These are phyloP conservation scores for Penicillium sp. DNA, from an alignment of 2,329 filamentous ascomycete genomes.

Conservation along the genomic window DNA sequence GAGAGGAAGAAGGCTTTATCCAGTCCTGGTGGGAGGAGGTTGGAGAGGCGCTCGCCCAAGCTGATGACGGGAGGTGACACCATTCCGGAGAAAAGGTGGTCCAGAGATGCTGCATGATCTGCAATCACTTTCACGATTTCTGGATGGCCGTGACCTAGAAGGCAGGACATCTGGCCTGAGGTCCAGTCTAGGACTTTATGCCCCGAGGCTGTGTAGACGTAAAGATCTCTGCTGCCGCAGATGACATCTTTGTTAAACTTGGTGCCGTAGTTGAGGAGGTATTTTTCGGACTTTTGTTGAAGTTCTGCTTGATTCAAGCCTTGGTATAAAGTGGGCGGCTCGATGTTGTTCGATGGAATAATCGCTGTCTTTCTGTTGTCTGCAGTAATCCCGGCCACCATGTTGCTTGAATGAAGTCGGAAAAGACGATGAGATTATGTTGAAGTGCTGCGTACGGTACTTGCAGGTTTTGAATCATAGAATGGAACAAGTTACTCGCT, in stretches of 20 bases:
- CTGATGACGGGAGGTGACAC: conserved; percentile 56
- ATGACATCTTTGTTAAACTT: neutral
- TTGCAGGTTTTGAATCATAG: too few species aligned
- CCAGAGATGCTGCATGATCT: conserved; percentile 51
- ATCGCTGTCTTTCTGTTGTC: neutral
- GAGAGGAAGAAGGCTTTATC: conserved; percentile 59
- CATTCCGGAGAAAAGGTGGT: conserved; percentile 62
- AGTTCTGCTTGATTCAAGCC: neutral
- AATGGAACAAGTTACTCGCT: too few species aligned
- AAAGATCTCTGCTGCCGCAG: neutral
- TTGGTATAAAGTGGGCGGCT: neutral
- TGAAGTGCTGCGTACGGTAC: too few species aligned
- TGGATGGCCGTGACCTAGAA: conserved; percentile 58
- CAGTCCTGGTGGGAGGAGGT: conserved; percentile 49
- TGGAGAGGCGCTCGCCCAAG: conserved; percentile 51
- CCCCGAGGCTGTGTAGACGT: neutral
- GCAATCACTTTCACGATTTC: conserved; percentile 57
- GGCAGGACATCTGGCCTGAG: conserved; percentile 60
- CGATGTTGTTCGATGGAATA: neutral
- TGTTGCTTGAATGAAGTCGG: neutral
- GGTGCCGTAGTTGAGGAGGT: neutral
- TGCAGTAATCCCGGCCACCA: neutral
- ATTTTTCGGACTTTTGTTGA: neutral
- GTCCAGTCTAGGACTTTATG: conserved; percentile 56
- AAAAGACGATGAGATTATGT: too few species aligned